Evolutionary conservation across 2,329 filamentous ascomycete genomes (phyloP).

Genomic region (Ophiostoma piceae): DNA sequence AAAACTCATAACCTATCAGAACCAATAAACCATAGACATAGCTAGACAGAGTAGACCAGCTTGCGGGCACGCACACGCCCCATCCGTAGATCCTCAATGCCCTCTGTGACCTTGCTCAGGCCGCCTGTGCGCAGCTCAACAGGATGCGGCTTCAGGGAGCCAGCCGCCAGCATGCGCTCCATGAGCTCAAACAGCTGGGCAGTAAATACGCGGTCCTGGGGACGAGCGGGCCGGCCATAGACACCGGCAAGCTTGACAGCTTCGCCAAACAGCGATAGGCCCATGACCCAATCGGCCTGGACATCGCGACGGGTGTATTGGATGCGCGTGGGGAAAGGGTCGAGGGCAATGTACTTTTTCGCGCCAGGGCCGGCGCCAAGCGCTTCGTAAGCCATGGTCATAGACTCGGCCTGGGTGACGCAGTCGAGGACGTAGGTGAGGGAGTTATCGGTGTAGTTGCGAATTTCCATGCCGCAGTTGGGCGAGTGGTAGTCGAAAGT

Average conservation of each 20-base stretch:
- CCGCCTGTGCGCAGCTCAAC: conserved; percentile 24
- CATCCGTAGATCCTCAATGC: conserved; percentile 25
- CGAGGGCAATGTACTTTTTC: conserved; percentile 24
- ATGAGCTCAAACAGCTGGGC: conserved; percentile 17
- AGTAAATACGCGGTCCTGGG: conserved; percentile 24
- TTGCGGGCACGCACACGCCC: conserved; percentile 24
- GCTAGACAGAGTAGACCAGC: conserved; percentile 21
- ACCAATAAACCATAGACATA: not conserved
- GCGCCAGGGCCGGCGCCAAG: conserved; percentile 20
- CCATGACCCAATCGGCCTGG: conserved; percentile 23
- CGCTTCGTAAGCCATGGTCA: conserved; percentile 25
- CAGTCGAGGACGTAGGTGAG: conserved; percentile 27
- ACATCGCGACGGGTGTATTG: conserved; percentile 25
- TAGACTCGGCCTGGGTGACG: conserved; percentile 24
- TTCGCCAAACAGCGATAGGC: conserved; percentile 22
- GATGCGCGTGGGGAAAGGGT: conserved; percentile 23
- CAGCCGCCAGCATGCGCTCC: conserved; percentile 22
- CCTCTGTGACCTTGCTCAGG: conserved; percentile 19
- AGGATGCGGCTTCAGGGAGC: conserved; percentile 23
- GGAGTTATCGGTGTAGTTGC: conserved; percentile 25
- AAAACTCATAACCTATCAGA: not conserved
- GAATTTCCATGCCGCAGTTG: conserved; percentile 28
- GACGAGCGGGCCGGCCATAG: conserved; percentile 23
- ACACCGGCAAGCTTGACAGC: conserved; percentile 23
- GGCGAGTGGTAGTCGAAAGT: conserved; percentile 28